Conservation (phyloP, 352 stramenopile genomes). For the Globisporangium spinosum region DNA sequence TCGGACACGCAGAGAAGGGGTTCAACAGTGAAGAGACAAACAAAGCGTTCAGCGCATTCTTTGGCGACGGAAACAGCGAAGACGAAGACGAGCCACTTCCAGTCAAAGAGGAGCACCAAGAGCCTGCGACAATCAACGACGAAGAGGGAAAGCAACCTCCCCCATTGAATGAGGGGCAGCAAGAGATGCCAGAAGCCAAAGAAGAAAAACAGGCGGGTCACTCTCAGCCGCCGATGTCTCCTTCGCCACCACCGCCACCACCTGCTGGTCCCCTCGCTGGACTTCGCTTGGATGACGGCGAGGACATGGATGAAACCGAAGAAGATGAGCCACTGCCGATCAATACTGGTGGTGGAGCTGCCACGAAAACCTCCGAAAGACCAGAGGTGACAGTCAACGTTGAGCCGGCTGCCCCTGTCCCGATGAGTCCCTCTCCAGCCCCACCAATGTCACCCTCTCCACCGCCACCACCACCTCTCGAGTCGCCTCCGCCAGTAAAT, state of each 20-base stretch:
- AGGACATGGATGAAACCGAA: constrained; percentile 47
- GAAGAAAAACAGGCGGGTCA: neutral
- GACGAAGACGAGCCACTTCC: constrained; percentile 68
- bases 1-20: constrained; percentile 22
- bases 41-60: constrained; percentile 71
- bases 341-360: constrained; percentile 7
- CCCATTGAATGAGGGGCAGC: constrained; percentile 24
- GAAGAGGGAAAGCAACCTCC: constrained; percentile 27
- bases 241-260: neutral
- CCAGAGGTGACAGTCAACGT: neutral
- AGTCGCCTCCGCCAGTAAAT: constrained; percentile 19
- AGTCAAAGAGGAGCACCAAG: constrained; percentile 18
- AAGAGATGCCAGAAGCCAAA: neutral
- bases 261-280: constrained; percentile 1
- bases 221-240: neutral
- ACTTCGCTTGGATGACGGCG: constrained; percentile 22
- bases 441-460: constrained; percentile 48
- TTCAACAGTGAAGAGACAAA: constrained; percentile 65
- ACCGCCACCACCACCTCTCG: constrained; percentile 31
- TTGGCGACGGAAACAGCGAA: constrained; percentile 52
- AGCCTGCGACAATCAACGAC: neutral
- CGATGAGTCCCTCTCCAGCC: constrained; percentile 35
- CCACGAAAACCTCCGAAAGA: neutral
- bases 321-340: constrained; percentile 57
- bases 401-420: constrained; percentile 8